These are phyloP conservation scores for Paralagenidium karlingii DNA, from an alignment of 352 stramenopile species.

Conservation along the genomic window DNA sequence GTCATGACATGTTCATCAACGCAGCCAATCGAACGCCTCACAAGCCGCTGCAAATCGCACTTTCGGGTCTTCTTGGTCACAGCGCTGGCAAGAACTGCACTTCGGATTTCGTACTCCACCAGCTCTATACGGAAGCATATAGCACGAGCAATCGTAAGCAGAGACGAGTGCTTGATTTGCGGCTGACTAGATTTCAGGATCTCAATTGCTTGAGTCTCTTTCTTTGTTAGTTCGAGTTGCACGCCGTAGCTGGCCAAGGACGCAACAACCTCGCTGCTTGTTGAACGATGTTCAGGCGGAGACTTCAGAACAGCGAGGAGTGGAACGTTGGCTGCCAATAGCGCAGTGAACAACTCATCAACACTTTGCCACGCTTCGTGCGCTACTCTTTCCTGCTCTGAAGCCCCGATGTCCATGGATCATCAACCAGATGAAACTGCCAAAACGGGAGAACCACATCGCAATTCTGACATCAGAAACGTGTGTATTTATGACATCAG, in stretches of 20 bases:
- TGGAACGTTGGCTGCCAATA: conserved; percentile 9
- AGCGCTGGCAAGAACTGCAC: conserved; percentile 8
- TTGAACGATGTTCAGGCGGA: neutral
- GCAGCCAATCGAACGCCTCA: conserved; percentile 8
- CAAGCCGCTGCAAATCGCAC: conserved; percentile 14
- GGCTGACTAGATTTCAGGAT: neutral
- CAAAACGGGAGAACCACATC: no score
- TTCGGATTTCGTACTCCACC: conserved; percentile 30
- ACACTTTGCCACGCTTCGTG: conserved; percentile 4
- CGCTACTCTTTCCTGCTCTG: no score
- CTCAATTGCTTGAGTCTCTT: conserved; percentile 4
- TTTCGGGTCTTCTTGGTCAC: conserved; percentile 8
- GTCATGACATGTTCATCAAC: conserved; percentile 6
- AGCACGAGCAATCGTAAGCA: conserved; percentile 10
- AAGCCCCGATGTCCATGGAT: no score
- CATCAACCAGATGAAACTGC: no score
- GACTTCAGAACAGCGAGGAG: conserved; percentile 5
- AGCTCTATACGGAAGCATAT: conserved; percentile 28
- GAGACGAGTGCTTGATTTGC: neutral
- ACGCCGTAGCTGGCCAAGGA: conserved; percentile 3
- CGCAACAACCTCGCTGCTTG: neutral
- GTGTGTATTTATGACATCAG: no score
- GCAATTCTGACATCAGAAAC: no score
- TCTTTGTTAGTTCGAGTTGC: conserved; percentile 1
- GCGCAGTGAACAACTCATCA: conserved; percentile 13